Evolutionary conservation across 1,139 yeast genomes (phyloP).

Genomic region (Zygotorulaspora mrakii): DNA sequence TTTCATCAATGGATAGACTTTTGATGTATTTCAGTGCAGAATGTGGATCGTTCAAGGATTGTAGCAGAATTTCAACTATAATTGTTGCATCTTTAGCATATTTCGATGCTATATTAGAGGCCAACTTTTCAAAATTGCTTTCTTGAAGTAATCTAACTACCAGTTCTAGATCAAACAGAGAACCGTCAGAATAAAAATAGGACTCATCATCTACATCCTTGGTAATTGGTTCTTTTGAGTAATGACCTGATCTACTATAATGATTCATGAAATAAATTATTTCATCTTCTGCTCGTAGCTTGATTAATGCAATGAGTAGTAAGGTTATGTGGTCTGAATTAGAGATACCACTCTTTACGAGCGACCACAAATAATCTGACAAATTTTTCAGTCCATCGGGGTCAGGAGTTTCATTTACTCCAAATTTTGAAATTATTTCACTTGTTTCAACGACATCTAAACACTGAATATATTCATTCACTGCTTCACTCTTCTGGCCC

Average conservation of each 20-base stretch:
- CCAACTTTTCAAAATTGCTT: constrained; percentile 65
- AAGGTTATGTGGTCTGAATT: constrained; percentile 78
- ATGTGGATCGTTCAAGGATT: constrained; percentile 60
- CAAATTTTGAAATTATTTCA: constrained; percentile 74
- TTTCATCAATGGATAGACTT: constrained; percentile 72
- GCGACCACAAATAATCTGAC: constrained; percentile 59
- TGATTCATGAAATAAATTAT: constrained; percentile 56
- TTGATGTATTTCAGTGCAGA: constrained; percentile 65
- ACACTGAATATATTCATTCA: constrained; percentile 61
- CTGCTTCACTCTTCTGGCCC: constrained; percentile 64
- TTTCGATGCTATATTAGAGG: constrained; percentile 65
- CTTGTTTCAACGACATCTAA: constrained; percentile 58
- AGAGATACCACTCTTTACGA: constrained; percentile 53
- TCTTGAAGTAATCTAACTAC: constrained; percentile 75
- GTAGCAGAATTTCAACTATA: constrained; percentile 73
- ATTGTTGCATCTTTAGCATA: constrained; percentile 64
- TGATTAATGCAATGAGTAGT: constrained; percentile 77
- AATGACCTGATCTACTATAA: constrained; percentile 39
- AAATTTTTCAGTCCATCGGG: constrained; percentile 41
- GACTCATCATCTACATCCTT: constrained; percentile 33
- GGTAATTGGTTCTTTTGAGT: constrained; percentile 38
- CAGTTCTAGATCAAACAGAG: constrained; percentile 59
- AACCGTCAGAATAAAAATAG: constrained; percentile 32
- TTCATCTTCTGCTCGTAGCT: constrained; percentile 59
- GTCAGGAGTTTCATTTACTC: constrained; percentile 64